phyloP scores from a whole-genome alignment of 2,329 filamentous ascomycete species.

The Fusarium bulbicola region DNA sequence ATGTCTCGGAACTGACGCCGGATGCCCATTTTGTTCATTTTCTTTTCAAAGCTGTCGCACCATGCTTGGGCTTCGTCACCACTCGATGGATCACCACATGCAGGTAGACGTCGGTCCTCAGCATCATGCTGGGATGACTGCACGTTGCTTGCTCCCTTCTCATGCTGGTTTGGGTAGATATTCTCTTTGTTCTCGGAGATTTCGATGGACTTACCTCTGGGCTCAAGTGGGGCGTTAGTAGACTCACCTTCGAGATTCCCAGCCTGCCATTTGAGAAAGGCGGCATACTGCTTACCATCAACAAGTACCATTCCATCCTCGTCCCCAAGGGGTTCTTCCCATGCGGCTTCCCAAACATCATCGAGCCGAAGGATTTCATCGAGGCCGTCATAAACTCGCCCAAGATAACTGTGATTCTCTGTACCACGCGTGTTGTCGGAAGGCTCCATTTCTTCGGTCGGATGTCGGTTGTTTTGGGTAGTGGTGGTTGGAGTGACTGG shows the following conservation, averaged over 20 bases:
- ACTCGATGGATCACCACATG: not conserved
- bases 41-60: not conserved
- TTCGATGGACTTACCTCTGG: not conserved
- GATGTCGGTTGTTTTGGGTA: not conserved
- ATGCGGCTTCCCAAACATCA: not conserved
- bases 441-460: not conserved
- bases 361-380: not conserved
- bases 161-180: not conserved
- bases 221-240: not conserved
- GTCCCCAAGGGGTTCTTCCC: not conserved
- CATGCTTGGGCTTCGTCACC: not conserved
- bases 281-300: not conserved
- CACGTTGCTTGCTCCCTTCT: not conserved
- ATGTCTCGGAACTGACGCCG: not conserved
- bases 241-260: not conserved
- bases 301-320: not conserved
- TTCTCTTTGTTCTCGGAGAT: too few relatives aligned
- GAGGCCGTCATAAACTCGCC: not conserved
- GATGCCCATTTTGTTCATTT: not conserved
- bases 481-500: too few relatives aligned
- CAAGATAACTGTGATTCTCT: accelerated
- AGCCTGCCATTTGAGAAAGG: not conserved
- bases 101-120: not conserved
- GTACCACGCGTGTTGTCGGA: not conserved
- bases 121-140: not conserved